Base-by-base conservation (phyloP, 2,329 filamentous ascomycete species). In the Diaporthe australafricana region DNA sequence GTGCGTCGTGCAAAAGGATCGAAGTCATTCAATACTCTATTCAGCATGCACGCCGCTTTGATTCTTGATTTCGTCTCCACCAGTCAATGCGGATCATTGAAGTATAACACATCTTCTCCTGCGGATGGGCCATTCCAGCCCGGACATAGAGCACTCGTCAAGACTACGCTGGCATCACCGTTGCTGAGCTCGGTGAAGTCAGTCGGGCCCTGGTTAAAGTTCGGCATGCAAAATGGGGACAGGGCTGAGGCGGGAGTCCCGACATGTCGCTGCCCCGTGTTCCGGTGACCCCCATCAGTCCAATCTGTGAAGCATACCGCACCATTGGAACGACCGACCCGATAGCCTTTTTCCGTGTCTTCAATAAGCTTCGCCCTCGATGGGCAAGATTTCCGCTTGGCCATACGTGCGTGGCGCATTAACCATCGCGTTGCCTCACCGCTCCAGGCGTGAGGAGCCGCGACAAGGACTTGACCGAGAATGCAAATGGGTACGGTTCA, bases 231-330 rank as follows among this genome's bases (percentile, higher is more conserved):
- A 69, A 57, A 69, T 63, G 67, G 60, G 50, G 69, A 68, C 72
- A 70, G 71, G 72, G 72, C 72, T 73, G 70, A 70, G 56, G 62
- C 62, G 62, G 62, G 45, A 48, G 32, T 57, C 48, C 62, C 60
- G 69, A 67, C 40, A 47, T 57, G 40, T 32, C 42, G 14, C 50
- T 60, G 32, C 67, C 65, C 69, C 40, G 52, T 56, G 45, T 66
- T 55, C 50, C 20, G 30, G 25, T 32, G 55, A n/a, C 25, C 56
- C 50, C 32, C 62, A 60, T 66, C 42, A 57, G 50, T 45, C 62
- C 35, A 32, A 53, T 52, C 45, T 47, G 20, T 25, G 52, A 60
- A 40, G 67, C 67, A 69, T 52, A 69, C 45, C 67, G 67, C 22
- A 30, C 53, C 35, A n/a, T 50, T 55, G 67, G 67, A 35, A 69